Conservation (phyloP, 768 basidiomycete genomes). For the Imleria badia region DNA sequence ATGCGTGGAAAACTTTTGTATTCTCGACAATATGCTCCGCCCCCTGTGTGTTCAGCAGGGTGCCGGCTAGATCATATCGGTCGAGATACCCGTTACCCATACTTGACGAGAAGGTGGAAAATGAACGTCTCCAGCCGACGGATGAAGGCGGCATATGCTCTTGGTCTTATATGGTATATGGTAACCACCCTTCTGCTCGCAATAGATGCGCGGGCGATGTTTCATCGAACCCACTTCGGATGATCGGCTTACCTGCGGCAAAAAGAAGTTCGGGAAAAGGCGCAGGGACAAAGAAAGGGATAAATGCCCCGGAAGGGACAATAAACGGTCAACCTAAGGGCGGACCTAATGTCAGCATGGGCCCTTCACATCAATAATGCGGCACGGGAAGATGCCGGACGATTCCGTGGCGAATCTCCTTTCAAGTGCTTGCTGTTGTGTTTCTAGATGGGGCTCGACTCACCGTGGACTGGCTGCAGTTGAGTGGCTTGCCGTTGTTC, state of each 20-base stretch:
- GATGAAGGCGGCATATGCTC: slow-evolving; percentile 7
- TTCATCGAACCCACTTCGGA: slow-evolving; percentile 13
- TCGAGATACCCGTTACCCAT: slow-evolving; percentile 9
- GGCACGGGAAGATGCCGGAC: slow-evolving; percentile 16
- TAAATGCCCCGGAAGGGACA: slow-evolving; percentile 11
- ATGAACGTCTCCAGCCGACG: slow-evolving; percentile 9
- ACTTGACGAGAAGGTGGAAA: slow-evolving; percentile 15
- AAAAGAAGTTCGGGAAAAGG: slow-evolving; percentile 20
- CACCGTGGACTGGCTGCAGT: not conserved
- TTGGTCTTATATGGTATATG: slow-evolving; percentile 23
- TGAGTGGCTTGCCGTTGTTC: not conserved
- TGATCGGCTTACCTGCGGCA: slow-evolving; percentile 27
- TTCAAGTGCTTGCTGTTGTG: not conserved
- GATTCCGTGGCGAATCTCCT: slow-evolving; percentile 18
- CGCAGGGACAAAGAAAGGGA: slow-evolving; percentile 15
- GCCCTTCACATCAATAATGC: slow-evolving; percentile 10
- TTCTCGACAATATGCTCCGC: not conserved
- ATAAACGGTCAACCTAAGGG: slow-evolving; percentile 5
- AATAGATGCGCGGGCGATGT: slow-evolving; percentile 28
- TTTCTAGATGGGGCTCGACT: slow-evolving; percentile 6
- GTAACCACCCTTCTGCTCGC: slow-evolving; percentile 14
- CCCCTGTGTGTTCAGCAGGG: slow-evolving; percentile 1
- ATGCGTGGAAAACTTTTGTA: not conserved
- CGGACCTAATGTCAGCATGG: slow-evolving; percentile 1
- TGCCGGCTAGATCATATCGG: slow-evolving; percentile 8